Conservation (phyloP, 2,329 filamentous ascomycete genomes). For the Aspergillus sergii region DNA sequence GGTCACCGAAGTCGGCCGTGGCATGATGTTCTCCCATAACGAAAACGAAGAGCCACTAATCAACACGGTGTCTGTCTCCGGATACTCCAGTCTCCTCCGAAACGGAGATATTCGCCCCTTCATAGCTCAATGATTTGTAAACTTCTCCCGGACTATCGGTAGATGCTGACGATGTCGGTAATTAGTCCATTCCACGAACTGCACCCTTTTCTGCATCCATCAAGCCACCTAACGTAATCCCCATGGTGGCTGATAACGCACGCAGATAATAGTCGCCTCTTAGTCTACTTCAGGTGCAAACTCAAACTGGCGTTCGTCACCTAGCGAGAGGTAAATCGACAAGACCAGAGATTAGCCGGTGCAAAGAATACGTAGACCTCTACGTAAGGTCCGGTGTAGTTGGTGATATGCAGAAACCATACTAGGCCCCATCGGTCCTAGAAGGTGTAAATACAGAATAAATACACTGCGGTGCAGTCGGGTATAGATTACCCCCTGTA, state of each 20-base stretch:
- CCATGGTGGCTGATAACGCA: background rate
- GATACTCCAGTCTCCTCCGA: background rate
- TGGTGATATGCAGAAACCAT: background rate
- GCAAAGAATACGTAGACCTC: background rate
- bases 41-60: no score
- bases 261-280: background rate
- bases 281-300: background rate
- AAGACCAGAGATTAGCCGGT: background rate
- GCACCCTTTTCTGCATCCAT: background rate
- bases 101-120: background rate
- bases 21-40: background rate
- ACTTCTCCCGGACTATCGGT: background rate
- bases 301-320: background rate
- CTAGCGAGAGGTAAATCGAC: background rate
- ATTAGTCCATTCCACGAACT: background rate
- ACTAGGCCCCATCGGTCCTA: background rate
- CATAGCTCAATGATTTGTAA: background rate
- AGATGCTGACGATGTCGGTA: background rate
- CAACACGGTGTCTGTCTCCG: no score
- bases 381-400: background rate
- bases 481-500: background rate
- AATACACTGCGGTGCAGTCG: background rate
- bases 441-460: background rate
- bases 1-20: background rate
- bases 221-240: background rate